Percentiles rank a stretch among this genome's conserved stretches.
Evolutionary conservation across 2,329 filamentous ascomycete species (phyloP).

Genomic region (Hirsutella minnesotensis): DNA sequence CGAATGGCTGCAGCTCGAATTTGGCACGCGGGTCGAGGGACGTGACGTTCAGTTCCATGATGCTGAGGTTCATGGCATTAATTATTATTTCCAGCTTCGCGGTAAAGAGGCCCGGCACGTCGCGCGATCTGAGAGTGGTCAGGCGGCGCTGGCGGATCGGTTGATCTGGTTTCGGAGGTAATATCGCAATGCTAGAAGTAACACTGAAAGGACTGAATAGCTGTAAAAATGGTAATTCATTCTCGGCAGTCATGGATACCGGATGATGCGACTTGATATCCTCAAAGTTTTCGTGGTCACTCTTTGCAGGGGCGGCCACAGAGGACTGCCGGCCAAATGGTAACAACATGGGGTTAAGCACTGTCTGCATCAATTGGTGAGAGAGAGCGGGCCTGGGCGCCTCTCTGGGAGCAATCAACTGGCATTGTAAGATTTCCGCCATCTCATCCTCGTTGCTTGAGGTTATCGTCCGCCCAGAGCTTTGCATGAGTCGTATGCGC

Average conservation of each 20-base stretch:
- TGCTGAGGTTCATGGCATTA: constrained; percentile 35
- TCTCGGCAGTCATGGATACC: constrained; percentile 44
- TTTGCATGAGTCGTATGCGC: constrained; percentile 30
- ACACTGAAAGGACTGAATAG: constrained; percentile 59
- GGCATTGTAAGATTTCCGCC: constrained; percentile 24
- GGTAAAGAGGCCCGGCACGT: constrained; percentile 39
- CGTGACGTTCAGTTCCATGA: constrained; percentile 41
- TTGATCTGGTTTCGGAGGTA: constrained; percentile 22
- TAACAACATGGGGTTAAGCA: constrained; percentile 39
- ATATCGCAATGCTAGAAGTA: constrained; percentile 36
- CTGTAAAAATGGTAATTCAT: constrained; percentile 58
- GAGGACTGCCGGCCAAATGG: constrained; percentile 32
- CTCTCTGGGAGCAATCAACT: constrained; percentile 25
- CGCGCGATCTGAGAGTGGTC: constrained; percentile 35
- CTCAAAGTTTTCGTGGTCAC: constrained; percentile 22
- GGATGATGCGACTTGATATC: constrained; percentile 52
- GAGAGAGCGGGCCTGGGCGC: constrained; percentile 16
- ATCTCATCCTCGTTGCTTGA: constrained; percentile 24
- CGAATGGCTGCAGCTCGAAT: constrained; percentile 43
- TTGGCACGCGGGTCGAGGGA: constrained; percentile 46
- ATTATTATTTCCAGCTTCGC: constrained; percentile 47
- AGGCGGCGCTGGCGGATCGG: constrained; percentile 40
- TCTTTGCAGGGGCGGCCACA: constrained; percentile 9
- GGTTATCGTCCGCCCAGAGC: constrained; percentile 24
- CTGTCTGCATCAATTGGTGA: constrained; percentile 33